These are phyloP conservation scores for Rhizopus sp. DNA, from an alignment of 371 early-diverging fungal genomes.

Conservation along the genomic window DNA sequence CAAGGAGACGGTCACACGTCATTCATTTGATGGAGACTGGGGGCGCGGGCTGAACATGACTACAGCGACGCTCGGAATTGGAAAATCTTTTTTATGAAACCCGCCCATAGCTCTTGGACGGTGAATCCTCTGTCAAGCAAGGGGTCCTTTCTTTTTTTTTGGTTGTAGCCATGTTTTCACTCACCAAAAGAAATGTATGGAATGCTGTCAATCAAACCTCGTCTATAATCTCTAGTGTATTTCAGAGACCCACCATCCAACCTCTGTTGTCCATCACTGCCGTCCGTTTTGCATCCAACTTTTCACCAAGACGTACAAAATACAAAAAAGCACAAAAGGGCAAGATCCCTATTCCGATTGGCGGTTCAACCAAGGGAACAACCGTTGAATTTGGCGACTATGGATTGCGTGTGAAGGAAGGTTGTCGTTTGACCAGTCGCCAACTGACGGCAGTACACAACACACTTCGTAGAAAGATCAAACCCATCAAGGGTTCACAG, in stretches of 20 bases:
- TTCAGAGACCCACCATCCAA: slow-evolving; percentile 7
- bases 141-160: slow-evolving; percentile 9
- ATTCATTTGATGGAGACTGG: too few species aligned
- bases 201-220: slow-evolving; percentile 13
- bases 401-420: slow-evolving; percentile 85
- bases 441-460: slow-evolving; percentile 83
- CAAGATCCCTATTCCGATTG: slow-evolving; percentile 77
- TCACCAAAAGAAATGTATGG: slow-evolving; percentile 23
- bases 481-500: slow-evolving; percentile 84
- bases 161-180: slow-evolving; percentile 20
- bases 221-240: slow-evolving; percentile 17
- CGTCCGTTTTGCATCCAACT: slow-evolving; percentile 58
- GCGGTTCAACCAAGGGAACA: slow-evolving; percentile 87
- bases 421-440: slow-evolving; percentile 79
- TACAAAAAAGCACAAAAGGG: slow-evolving; percentile 91
- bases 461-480: slow-evolving; percentile 78
- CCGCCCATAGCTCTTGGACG: too few species aligned
- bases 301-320: slow-evolving; percentile 81
- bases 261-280: slow-evolving; percentile 7
- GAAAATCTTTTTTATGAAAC: neutral
- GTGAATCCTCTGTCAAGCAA: slow-evolving; percentile 2
- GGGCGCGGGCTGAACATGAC: too few species aligned
- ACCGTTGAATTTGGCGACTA: slow-evolving; percentile 88
- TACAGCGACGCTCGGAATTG: neutral
- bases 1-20: too few species aligned